Base-by-base conservation (phyloP, 768 basidiomycete genomes). In the Sporobolomyces roseus region DNA sequence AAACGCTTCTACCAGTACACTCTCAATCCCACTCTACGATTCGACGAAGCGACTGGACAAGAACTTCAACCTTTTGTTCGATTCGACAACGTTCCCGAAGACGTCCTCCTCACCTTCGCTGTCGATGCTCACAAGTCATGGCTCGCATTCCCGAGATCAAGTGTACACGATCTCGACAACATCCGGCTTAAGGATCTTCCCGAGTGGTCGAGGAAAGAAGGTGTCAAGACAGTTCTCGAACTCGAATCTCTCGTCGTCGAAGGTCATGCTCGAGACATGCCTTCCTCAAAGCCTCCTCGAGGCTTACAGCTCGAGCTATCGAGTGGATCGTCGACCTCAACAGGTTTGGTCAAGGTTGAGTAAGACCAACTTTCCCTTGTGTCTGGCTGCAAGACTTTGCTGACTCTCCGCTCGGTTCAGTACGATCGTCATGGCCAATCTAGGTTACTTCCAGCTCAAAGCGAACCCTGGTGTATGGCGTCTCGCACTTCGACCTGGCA, bases 401-500 rank as follows among this genome's bases (percentile, higher is more conserved):
- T 30, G 45, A 46, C 25, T 27, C 29, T 23, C 10, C 38, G 35
- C 29, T 25, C 10, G 45, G 6, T 14, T 9, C 49, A 62, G 96
- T 74, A 98, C 96, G 0, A 88, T 87, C 65, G 87, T 98, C 45
- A 90, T 96, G 62, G 91, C 89, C 7, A 99, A 98, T 77, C 81
- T 98, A 8, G 96, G 96, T 2, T 99, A 99, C 78, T 80, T 97
- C 62, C 96, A 99, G 77, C 93, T 98, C 81, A 92, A 91, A 77
- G 88, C 90, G 2, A 88, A 84, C 61, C 96, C 96, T 1, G 96
- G 96, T 1, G 86, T 90, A 0, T 93, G 88, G 81, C 81, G 83
- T 52, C 82, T 97, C 1, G 86, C 87, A 72, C 92, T 98, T 61
- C 84, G 93, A 1, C 82, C 85, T 36, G 93, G 94, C 0, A 82